phyloP scores from a whole-genome alignment of 1,284 basidiomycete species.

The Calocybe gambosa region DNA sequence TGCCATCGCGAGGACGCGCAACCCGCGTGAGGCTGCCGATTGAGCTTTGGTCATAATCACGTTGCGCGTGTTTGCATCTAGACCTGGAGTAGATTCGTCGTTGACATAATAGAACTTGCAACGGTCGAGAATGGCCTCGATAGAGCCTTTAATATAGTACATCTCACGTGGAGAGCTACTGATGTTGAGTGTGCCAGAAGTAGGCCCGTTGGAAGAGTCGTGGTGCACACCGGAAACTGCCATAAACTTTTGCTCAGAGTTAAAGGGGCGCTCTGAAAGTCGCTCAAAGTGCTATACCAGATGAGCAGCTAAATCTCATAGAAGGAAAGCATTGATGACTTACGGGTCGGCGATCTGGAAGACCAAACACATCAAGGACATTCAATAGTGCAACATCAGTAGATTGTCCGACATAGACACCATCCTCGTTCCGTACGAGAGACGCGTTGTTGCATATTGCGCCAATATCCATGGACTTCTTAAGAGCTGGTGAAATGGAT shows the following conservation, averaged over 20 bases:
- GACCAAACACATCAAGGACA: slow-evolving; percentile 65
- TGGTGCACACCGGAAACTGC: slow-evolving; percentile 71
- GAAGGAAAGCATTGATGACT: slow-evolving; percentile 20
- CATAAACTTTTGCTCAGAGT: slow-evolving; percentile 92
- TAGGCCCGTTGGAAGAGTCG: slow-evolving; percentile 19
- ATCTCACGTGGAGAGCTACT: slow-evolving; percentile 55
- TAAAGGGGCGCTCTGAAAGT: slow-evolving; percentile 81
- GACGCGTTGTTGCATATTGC: slow-evolving; percentile 71
- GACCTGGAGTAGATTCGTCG: slow-evolving; percentile 73
- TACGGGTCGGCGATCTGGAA: slow-evolving; percentile 69
- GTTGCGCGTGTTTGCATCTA: slow-evolving; percentile 64
- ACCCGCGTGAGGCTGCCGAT: slow-evolving; percentile 66
- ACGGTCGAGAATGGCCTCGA: slow-evolving; percentile 80
- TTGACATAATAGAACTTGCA: slow-evolving; percentile 87
- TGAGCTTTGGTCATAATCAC: slow-evolving; percentile 70
- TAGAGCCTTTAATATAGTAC: slow-evolving; percentile 90
- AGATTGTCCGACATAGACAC: slow-evolving; percentile 79
- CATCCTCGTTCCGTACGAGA: slow-evolving; percentile 61
- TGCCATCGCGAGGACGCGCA: slow-evolving; percentile 89
- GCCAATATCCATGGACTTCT: slow-evolving; percentile 60
- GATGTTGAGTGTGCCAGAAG: slow-evolving; percentile 22
- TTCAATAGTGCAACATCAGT: slow-evolving; percentile 93
- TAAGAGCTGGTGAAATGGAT: slow-evolving; percentile 47
- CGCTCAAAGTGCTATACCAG: slow-evolving; percentile 62
- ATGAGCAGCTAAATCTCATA: slow-evolving; percentile 7